Evolutionary conservation across 495 filamentous ascomycete species (phyloP), one percentile per base, ranked within the genome.

Genomic region (Annulohypoxylon bovei): DNA sequence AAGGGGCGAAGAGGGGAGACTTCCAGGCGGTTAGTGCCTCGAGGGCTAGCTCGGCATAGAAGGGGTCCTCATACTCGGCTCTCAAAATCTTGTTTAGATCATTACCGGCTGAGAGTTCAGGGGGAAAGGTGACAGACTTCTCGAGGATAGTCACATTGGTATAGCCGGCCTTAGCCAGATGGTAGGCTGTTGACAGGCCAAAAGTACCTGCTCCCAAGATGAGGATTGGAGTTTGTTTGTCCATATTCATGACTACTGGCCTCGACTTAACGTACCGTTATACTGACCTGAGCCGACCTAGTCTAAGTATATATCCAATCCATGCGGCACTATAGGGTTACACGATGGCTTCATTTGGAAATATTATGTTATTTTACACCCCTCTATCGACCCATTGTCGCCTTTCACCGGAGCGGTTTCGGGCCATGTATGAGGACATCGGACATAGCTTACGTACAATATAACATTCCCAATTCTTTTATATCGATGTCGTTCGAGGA

Each of bases 31-130:
- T 65, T 56, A 65, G 50, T 33, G 49, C 62, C 69, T 85, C 82
- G 40, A 85, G 74, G 2, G 82, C 78, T 50, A 87, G 67, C 18
- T 85, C 80, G 0, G 82, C 82, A 35, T 88, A 88, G 57, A 86
- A 85, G 4, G 77, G 77, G 70, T 87, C 84, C 49, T 86, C 84
- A 68, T 88, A 88, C 54, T 87, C 84, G 9, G 82, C 83, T 6
- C 86, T 80, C 20, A 88, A 72, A 50, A 88, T 87, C 76, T 88
- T 88, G 70, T 86, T 88, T 28, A 86, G 64, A 66, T 88, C 84
- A 62, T 82, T 81, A 27, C 79, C 83, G 6, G 85, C 85, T 0
- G 83, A 85, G 44, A 70, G 80, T 2, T 73, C 62, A 3, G 80
- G 74, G 16, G 83, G 83, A 20, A 84, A 78, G 8, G 79, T 74